phyloP scores from a whole-genome alignment of 805 yeast genomes.

The Suhomyces sp. region DNA sequence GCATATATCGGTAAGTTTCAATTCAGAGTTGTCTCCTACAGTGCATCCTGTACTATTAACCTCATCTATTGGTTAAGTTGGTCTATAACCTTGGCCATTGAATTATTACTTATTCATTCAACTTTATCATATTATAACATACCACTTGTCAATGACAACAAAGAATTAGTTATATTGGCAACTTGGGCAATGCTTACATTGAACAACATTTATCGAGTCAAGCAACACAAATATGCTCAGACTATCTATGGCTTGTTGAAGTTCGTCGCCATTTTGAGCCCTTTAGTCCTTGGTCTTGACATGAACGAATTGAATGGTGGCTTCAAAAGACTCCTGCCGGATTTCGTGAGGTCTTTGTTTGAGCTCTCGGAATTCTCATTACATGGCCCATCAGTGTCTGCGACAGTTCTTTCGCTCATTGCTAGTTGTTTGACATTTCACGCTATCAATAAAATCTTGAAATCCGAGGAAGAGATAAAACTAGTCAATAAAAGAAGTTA shows the following conservation, averaged over 20 bases:
- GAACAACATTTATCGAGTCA: slow-evolving; percentile 43
- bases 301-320: not conserved
- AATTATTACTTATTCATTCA: slow-evolving; percentile 19
- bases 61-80: slow-evolving; percentile 32
- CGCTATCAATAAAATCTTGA: not conserved
- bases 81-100: slow-evolving; percentile 27
- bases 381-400: not conserved
- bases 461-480: slow-evolving; percentile 32
- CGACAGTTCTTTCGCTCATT: slow-evolving; percentile 33
- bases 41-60: slow-evolving; percentile 33
- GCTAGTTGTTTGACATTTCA: not conserved
- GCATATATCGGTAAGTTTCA: slow-evolving; percentile 32
- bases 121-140: slow-evolving; percentile 15
- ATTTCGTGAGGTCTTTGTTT: not conserved
- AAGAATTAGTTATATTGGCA: slow-evolving; percentile 29
- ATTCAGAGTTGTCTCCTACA: slow-evolving; percentile 34
- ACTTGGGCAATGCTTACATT: slow-evolving; percentile 22
- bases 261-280: not conserved
- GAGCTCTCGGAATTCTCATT: not conserved
- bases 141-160: slow-evolving; percentile 27
- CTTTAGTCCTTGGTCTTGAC: not conserved
- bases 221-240: slow-evolving; percentile 3
- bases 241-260: not conserved
- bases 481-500: slow-evolving; percentile 13
- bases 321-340: not conserved